Evolutionary conservation across 371 early-diverging fungal genomes (phyloP), one percentile per base, ranked within the genome.

Genomic region (Circinella minor): DNA sequence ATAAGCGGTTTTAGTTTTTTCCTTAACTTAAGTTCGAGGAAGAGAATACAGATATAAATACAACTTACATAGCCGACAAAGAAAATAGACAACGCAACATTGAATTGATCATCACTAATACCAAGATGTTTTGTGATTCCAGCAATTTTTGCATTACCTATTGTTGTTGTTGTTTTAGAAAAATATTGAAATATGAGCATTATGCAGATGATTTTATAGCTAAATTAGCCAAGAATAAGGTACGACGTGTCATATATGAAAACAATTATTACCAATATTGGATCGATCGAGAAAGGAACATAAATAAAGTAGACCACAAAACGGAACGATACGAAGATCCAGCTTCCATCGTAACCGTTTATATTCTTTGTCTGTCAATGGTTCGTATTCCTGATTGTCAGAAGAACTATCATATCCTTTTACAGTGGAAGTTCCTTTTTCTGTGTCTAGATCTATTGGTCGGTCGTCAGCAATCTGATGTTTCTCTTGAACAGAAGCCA

Each of bases 61-160:
- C 38, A 20, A 77, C 80, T 68, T 79, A 78, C 83, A 73, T 89
- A 90, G 65, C 90, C 90, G 63, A 88, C 73, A 70, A 88, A 89
- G 66, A 89, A 89, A 47, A 90, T 85, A 43, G 89, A 89, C 85
- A 74, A 63, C 87, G 85, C 65, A 87, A 90, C 46, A 86, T 80
- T 27, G 48, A 74, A 18, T 79, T 27, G 38, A 77, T 43, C 43
- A 3, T 43, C 43, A 43, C 43, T 80, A 13, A 89, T 77, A 59
- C 66, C 55, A 17, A 89, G 72, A 61, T 85, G 83, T 1, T 34
- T 46, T 10, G 69, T 71, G 5, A 89, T 65, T n/a, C 86, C 86
- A 34, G 87, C 88, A 3, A 89, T 71, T 74, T 87, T 86, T n/a
- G 89, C 89, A 66, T 89, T 89, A 36, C 83, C 85, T 81, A 34